Conservation (phyloP, 2,329 filamentous ascomycete species). For the Parastagonospora avenae region DNA sequence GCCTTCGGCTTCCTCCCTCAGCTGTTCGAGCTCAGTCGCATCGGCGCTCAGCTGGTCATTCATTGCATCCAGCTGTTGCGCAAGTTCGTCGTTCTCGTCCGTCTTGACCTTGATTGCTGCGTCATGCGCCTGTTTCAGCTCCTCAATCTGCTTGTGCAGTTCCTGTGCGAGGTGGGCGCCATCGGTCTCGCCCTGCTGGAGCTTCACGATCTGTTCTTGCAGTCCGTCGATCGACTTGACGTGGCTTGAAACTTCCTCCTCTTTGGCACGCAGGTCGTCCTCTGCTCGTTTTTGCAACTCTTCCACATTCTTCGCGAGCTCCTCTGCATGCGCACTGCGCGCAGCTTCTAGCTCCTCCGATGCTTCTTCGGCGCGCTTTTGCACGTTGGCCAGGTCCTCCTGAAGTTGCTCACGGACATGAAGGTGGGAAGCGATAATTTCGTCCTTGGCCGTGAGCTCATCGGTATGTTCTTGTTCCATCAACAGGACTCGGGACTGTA, state of each 20-base stretch:
- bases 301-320: conserved; percentile 29
- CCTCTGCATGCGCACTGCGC: conserved; percentile 32
- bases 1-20: conserved; percentile 35
- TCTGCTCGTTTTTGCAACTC: conserved; percentile 35
- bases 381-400: conserved; percentile 30
- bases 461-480: conserved; percentile 42
- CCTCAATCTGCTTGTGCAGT: conserved; percentile 38
- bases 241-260: conserved; percentile 36
- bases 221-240: conserved; percentile 39
- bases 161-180: conserved; percentile 37
- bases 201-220: conserved; percentile 37
- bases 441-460: conserved; percentile 37
- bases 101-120: conserved; percentile 37
- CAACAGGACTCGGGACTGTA: conserved; percentile 37
- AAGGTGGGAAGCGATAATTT: conserved; percentile 32
- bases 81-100: conserved; percentile 39
- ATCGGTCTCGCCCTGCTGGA: conserved; percentile 44
- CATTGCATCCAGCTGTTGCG: conserved; percentile 40
- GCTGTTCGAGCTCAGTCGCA: conserved; percentile 29
- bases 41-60: conserved; percentile 42
- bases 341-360: conserved; percentile 36
- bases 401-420: conserved; percentile 32
- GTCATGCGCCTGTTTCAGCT: conserved; percentile 36
- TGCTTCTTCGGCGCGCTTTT: conserved; percentile 36
- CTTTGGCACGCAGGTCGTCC: conserved; percentile 29